Percentiles rank a stretch among this genome's conserved stretches.
These are phyloP conservation scores for barrel medic (Medicago truncatula) DNA, from an alignment of 306 rosid genomes.

Conservation along the genomic window DNA sequence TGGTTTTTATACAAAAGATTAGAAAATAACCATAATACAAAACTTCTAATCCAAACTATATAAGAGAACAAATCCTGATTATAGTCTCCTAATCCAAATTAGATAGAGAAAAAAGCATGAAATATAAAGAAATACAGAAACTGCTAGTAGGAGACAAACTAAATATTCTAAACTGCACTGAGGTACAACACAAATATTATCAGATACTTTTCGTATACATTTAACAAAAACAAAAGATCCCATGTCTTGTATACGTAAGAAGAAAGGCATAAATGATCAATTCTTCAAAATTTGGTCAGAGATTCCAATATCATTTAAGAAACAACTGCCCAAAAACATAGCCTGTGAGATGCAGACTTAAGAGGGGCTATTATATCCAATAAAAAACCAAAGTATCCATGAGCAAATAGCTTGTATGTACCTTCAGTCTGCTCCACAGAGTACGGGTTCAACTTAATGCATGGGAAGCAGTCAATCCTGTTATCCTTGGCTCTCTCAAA, in stretches of 20 bases:
- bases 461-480: slow-evolving; percentile 92
- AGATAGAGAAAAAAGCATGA: background rate
- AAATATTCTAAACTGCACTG: background rate
- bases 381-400: slow-evolving; percentile 24
- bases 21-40: background rate
- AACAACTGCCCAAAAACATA: slow-evolving; percentile 17
- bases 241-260: background rate
- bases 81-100: background rate
- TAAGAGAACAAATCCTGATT: background rate
- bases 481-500: slow-evolving; percentile 77
- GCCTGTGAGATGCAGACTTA: slow-evolving; percentile 8
- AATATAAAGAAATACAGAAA: slow-evolving; percentile 1
- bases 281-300: slow-evolving; percentile 15
- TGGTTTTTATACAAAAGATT: too few relatives aligned
- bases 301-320: slow-evolving; percentile 23
- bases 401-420: slow-evolving; percentile 39
- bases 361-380: slow-evolving; percentile 26
- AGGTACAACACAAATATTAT: background rate
- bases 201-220: background rate
- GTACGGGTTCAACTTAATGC: slow-evolving; percentile 66
- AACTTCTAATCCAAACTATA: background rate
- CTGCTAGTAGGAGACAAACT: background rate
- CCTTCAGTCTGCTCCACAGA: slow-evolving; percentile 69
- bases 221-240: slow-evolving; percentile 16
- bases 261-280: slow-evolving; percentile 32